Base-by-base conservation (phyloP, 1,139 yeast genomes). In the Debaryomyces subglobosus region DNA sequence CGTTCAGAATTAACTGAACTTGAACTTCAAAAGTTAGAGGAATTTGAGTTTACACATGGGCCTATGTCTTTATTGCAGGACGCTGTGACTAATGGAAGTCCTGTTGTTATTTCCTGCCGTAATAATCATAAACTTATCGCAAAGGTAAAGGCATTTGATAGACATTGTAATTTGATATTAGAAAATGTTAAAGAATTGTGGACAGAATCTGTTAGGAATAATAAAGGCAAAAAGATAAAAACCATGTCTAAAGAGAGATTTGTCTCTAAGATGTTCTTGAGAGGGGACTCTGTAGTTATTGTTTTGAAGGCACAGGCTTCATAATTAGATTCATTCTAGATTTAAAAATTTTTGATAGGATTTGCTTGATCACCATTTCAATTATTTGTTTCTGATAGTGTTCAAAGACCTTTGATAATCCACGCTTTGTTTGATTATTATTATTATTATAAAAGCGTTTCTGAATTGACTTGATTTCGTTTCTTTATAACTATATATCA, bases 231-330 rank as follows among this genome's bases (percentile, higher is more conserved):
- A 60, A 84, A 82, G 57, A 86, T 88, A 39, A 83, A 85, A 60
- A 75, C 85, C 1, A 79, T 86, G 5, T 76, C 89, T 49, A 84
- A 85, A 60, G 99, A 95, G 64, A 71, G 99, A 57, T 94, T 89
- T 63, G 84, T 94, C 12, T 82, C 92, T 53, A 94, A 94, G 68
- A 76, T 94, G 82, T 95, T 94, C 62, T 74, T 94, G 47, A 80
- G 99, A 67, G 99, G 99, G 0, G 99, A 94, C 68, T 88, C 97
- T 0, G 96, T 94, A 27, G 89, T 94, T 50, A 85, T 94, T 35
- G 84, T 94, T 2, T 74, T 92, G 56, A 86, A 85, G 59, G 76
- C 76, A n/a, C 39, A 38, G 9, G 38, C 38, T 5, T 35, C 38
- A 20, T 35, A 20, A 35, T n/a, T 21, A 8, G 35, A 35, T 35